phyloP scores from a whole-genome alignment of 495 filamentous ascomycete genomes.

The Cercophora newfieldiana region DNA sequence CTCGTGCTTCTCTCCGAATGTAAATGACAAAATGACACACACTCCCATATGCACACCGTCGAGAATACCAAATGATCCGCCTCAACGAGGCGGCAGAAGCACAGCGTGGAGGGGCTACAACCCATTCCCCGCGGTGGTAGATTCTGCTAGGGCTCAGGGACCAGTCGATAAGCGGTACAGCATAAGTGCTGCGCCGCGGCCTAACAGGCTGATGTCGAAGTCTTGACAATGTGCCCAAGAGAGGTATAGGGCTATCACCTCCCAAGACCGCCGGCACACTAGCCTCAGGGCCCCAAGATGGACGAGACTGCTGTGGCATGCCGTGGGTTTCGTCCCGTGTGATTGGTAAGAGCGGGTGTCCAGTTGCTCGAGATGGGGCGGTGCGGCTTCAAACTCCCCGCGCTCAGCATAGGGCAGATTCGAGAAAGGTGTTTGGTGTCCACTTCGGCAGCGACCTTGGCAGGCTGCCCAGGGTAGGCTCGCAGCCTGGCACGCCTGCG shows the following conservation, averaged over 20 bases:
- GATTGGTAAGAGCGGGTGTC: not conserved
- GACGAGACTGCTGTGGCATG: not conserved
- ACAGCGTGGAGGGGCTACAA: not conserved
- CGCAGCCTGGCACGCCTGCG: slow-evolving; percentile 6
- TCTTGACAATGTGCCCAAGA: not conserved
- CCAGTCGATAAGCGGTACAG: not conserved
- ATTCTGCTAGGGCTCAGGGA: not conserved
- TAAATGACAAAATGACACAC: not conserved
- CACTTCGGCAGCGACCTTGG: not conserved
- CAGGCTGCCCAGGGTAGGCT: not conserved
- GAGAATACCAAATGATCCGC: slow-evolving; percentile 1
- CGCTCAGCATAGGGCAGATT: slow-evolving; percentile 5
- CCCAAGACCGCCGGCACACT: not conserved
- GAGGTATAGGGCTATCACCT: not conserved
- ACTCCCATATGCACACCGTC: not conserved
- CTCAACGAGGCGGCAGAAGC: not conserved
- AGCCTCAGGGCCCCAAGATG: not conserved
- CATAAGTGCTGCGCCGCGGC: not conserved
- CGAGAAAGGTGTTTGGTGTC: not conserved
- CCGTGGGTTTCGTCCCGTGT: slow-evolving; percentile 7
- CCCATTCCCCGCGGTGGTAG: not conserved
- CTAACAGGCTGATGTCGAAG: slow-evolving; percentile 2
- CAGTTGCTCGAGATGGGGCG: slow-evolving; percentile 1
- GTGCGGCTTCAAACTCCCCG: slow-evolving; percentile 1
- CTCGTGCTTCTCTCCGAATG: not conserved